Evolutionary conservation across 2,329 filamentous ascomycete species (phyloP).

Genomic region (Mycosphaerella sp.): DNA sequence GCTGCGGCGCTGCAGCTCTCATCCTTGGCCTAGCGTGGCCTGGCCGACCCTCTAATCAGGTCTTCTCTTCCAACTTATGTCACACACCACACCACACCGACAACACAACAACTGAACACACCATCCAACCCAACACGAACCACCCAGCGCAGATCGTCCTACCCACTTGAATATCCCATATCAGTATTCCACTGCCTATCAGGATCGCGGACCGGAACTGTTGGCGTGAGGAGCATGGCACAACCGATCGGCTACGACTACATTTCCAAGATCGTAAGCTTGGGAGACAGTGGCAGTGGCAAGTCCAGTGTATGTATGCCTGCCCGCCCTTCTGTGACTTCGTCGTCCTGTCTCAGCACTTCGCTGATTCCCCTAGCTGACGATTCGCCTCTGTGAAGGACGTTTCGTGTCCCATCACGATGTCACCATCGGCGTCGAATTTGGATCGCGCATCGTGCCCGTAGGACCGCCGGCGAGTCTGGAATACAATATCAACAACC

Average conservation of each 20-base stretch:
- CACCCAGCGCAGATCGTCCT: not conserved
- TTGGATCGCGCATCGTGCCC: conserved; percentile 85
- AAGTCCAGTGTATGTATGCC: conserved; percentile 64
- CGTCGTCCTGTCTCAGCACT: conserved; percentile 18
- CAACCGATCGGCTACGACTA: conserved; percentile 76
- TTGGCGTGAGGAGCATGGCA: conserved; percentile 11
- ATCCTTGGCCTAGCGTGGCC: too few species aligned
- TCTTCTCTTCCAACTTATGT: too few species aligned
- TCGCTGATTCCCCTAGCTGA: conserved; percentile 51
- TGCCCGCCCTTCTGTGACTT: not conserved
- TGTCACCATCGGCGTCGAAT: conserved; percentile 95
- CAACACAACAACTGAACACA: not conserved
- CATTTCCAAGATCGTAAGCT: conserved; percentile 97
- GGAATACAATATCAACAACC: conserved; percentile 50
- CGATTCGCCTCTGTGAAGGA: conserved; percentile 91
- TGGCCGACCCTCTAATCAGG: too few species aligned
- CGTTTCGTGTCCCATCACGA: conserved; percentile 90
- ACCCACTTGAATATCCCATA: too few species aligned
- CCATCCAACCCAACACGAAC: not conserved
- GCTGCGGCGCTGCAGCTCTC: not conserved
- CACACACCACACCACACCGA: not conserved
- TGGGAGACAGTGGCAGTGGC: conserved; percentile 92
- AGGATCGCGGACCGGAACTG: not conserved
- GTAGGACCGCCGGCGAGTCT: conserved; percentile 74
- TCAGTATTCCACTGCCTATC: not conserved